phyloP scores from a whole-genome alignment of 2,329 filamentous ascomycete genomes.

The Fusarium sp. region DNA sequence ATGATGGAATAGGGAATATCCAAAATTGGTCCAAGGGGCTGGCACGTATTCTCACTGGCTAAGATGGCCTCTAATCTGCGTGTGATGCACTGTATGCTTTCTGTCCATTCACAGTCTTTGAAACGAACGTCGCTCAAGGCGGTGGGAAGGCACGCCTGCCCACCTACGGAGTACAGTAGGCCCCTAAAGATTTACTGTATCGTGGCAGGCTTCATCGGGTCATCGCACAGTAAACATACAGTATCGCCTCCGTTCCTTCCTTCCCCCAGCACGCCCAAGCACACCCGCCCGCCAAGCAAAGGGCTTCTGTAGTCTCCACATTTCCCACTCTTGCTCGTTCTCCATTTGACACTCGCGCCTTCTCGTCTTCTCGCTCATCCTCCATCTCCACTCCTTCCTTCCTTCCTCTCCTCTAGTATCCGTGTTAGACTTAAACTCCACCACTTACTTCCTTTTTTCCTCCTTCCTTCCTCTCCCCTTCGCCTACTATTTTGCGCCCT shows the following conservation, averaged over 20 bases:
- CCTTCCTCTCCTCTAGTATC: constrained; percentile 49
- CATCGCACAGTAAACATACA: constrained; percentile 24
- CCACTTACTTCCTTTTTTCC: constrained; percentile 47
- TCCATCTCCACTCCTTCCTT: constrained; percentile 39
- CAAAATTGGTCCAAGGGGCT: constrained; percentile 30
- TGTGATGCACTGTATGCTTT: constrained; percentile 34
- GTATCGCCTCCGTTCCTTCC: constrained; percentile 41
- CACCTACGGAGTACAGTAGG: constrained; percentile 3
- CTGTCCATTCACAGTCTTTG: constrained; percentile 33
- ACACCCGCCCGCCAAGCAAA: constrained; percentile 42
- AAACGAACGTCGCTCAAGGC: constrained; percentile 13
- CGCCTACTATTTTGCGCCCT: constrained; percentile 47
- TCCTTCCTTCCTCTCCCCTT: constrained; percentile 41
- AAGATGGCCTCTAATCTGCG: constrained; percentile 12
- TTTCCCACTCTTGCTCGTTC: constrained; percentile 23
- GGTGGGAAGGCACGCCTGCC: constrained; percentile 13
- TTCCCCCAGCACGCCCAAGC: constrained; percentile 31
- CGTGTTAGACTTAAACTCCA: constrained; percentile 45
- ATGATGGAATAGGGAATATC: constrained; percentile 1
- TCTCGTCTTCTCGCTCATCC: constrained; percentile 11
- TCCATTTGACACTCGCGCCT: constrained; percentile 35
- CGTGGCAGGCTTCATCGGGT: constrained; percentile 1
- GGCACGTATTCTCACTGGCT: constrained; percentile 36
- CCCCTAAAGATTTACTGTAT: constrained; percentile 5
- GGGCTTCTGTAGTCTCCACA: constrained; percentile 22